phyloP scores from a whole-genome alignment of 257 asterid species.

The Schizonepeta tenuifolia region DNA sequence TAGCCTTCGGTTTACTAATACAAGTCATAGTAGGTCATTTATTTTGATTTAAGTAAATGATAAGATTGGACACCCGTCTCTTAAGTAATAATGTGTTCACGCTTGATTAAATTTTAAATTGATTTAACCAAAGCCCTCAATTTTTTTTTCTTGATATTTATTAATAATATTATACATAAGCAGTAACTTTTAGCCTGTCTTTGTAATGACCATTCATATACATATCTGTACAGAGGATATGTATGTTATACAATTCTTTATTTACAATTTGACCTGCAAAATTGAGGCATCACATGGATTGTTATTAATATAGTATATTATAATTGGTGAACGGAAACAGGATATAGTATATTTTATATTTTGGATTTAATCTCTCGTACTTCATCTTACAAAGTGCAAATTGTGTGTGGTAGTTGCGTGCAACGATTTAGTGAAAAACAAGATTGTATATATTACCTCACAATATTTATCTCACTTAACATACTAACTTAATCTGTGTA shows the following conservation, averaged over 20 bases:
- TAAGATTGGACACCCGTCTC: background rate
- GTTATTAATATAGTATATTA: background rate
- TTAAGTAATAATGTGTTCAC: background rate
- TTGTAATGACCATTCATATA: background rate
- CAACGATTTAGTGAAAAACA: background rate
- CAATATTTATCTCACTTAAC: background rate
- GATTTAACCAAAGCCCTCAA: background rate
- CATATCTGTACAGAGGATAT: background rate
- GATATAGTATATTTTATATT: background rate
- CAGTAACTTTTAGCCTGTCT: background rate
- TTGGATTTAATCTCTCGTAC: background rate
- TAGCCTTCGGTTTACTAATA: background rate
- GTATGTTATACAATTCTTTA: background rate
- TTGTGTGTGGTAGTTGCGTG: background rate
- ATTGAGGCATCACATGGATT: slow-evolving; percentile 1
- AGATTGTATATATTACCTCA: background rate
- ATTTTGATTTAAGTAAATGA: background rate
- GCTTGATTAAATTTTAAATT: background rate
- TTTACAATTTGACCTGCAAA: background rate
- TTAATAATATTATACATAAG: too few relatives aligned
- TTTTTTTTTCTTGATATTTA: background rate
- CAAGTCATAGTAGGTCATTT: background rate
- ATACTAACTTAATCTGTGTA: background rate
- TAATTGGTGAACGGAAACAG: background rate
- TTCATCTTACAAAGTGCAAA: background rate